A percentile compares a stretch with the other conserved stretches of the same genome.
Conservation (phyloP, 352 stramenopile species). For the Globisporangium yorkense region DNA sequence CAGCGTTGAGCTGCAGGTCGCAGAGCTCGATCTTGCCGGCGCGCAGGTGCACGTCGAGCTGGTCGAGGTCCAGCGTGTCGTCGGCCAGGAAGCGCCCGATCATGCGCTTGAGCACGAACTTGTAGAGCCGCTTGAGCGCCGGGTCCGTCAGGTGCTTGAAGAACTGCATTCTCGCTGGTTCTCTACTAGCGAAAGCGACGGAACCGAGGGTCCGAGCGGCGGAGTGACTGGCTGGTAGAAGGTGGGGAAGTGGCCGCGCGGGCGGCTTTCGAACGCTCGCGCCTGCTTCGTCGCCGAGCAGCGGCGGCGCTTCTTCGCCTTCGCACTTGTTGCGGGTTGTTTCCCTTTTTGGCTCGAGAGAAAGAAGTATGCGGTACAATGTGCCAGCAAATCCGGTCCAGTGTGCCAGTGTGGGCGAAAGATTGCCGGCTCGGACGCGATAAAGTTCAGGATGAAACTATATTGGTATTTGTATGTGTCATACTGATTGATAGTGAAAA, state of each 20-base stretch:
- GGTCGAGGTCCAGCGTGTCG: constrained; percentile 81
- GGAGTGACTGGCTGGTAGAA: background rate
- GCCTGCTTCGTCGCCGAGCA: background rate
- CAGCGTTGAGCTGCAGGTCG: constrained; percentile 72
- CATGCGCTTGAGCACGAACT: constrained; percentile 88
- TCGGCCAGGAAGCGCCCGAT: constrained; percentile 81
- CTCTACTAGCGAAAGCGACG: background rate
- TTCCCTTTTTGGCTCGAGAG: constrained; percentile 3
- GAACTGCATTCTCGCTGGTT: constrained; percentile 58
- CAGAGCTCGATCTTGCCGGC: constrained; percentile 73
- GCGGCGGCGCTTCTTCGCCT: constrained; percentile 4
- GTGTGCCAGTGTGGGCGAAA: background rate
- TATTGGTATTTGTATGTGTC: background rate
- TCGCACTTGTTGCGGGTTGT: constrained; percentile 1
- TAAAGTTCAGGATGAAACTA: background rate
- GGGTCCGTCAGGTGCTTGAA: constrained; percentile 86
- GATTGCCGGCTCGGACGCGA: background rate
- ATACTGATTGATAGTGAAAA: background rate
- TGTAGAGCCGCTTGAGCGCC: constrained; percentile 88
- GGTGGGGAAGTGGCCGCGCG: background rate
- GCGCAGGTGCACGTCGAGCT: constrained; percentile 81
- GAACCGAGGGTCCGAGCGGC: background rate
- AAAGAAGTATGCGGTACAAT: background rate
- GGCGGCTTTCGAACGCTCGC: too few relatives aligned
- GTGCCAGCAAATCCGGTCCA: background rate